Base-by-base conservation (phyloP, 2,329 filamentous ascomycete genomes). In the Boeremia lycopersici region DNA sequence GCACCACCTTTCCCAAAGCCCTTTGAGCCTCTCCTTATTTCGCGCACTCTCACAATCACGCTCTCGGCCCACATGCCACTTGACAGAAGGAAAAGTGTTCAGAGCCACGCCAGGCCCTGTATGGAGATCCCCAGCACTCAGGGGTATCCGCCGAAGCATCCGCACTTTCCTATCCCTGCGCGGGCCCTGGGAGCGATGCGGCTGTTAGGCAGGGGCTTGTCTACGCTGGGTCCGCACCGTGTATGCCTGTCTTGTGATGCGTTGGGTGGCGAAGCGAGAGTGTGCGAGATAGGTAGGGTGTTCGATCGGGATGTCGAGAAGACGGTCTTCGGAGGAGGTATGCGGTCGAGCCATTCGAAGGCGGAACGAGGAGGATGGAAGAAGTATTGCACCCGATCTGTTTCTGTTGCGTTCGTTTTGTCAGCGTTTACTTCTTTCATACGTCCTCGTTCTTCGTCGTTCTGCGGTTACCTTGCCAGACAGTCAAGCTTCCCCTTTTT, bases 161-260 rank as follows among this genome's bases (percentile, higher is more conserved):
- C 42, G 12, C 36, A 44, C 53, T 41, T 60, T 57, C 49, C 42
- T 57, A 53, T 26, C 53, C 56, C 54, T 43, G 25, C 26, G 36
- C 26, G 47, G 59, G 59, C 52, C 47, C 61, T 61, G 47, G 52
- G 34, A 55, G 55, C 45, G 44, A 39, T 40, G 45, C 51, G 29
- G 51, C 15, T 52, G 42, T 33, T 39, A 45, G 54, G 54, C 43
- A 51, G 43, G 50, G 38, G 46, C 40, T 38, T 51, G 36, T 39
- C 29, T n/a, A 34, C 34, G 49, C 41, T 54, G 56, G 36, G 28
- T 61, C 56, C 59, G 59, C 61, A 46, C 54, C 52, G 61, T 63
- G 59, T 62, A 63, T 42, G 56, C 29, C 41, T 47, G 19, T 31
- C 50, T 48, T 48, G 33, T 23, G 31, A 6, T 39, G 42, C 30